Base-by-base conservation (phyloP, 306 rosid genomes). In the Quercus parvula region DNA sequence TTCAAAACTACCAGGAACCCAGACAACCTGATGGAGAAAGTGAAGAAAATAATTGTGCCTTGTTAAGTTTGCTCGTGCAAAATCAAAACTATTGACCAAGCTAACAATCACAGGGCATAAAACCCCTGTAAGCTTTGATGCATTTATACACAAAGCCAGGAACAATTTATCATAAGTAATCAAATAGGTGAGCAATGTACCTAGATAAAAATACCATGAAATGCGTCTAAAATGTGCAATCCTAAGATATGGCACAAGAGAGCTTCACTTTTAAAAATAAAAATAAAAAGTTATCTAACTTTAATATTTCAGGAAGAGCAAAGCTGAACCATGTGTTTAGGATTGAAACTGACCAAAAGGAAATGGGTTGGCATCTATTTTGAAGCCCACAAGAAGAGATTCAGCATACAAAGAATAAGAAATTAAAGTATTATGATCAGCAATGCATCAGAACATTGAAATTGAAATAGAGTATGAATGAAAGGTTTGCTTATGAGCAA, bases 1-100 rank as follows among this genome's bases (percentile, higher is more conserved):
- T 81, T 95, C 99, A 81, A 91, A 95, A 89, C 98, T 73, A 77
- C 99, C 98, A 46, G 98, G 99, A 78, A 93, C 98, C 99, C 99
- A 93, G 19, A 95, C 96, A 82, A 93, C 97, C 97, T 92, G 86
- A 79, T 52, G 59, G 64, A 59, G 73, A 75, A 79, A 56, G 30
- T 30, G 58, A 70, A 83, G 51, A 82, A 68, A 56, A 76, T 54
- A 81, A 78, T 77, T 18, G 56, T 76, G 55, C 49, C 55, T 61
- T 8, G 20, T 80, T 49, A 75, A n/a, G 70, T 63, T 73, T 44
- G 49, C 15, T 56, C 27, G 2, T 22, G 77, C 71, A 77, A 77
- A 33, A 77, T 38, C 52, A 68, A 77, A 14, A 67, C 75, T 79
- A 76, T 58, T 74, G 56, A 52, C 14, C 70, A 56, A 24, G 6